Percentiles rank a stretch among this genome's conserved stretches.
phyloP scores from a whole-genome alignment of 495 filamentous ascomycete species.

The Penicillium mononematosum region DNA sequence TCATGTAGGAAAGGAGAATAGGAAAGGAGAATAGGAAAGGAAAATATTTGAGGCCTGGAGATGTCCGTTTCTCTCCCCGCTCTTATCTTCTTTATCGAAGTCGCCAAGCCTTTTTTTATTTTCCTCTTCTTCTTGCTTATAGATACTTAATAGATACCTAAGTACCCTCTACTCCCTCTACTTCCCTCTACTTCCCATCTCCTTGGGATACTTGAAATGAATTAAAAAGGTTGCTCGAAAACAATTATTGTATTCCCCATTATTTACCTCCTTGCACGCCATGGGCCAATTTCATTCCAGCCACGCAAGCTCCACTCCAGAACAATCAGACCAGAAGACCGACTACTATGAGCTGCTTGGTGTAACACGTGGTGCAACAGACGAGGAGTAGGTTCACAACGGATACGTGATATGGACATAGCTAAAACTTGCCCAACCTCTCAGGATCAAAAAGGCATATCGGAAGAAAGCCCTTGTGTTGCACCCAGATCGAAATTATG shows the following conservation, averaged over 20 bases:
- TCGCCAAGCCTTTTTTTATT: background rate
- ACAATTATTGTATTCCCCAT: background rate
- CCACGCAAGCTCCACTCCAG: conserved; percentile 29
- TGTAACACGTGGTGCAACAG: conserved; percentile 65
- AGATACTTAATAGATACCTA: background rate
- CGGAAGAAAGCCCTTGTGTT: conserved; percentile 85
- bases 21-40: background rate
- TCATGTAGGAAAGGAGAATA: background rate
- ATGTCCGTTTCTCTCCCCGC: background rate
- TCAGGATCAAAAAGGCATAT: conserved; percentile 91
- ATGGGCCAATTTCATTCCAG: conserved; percentile 85
- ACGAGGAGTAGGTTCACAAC: conserved; percentile 71
- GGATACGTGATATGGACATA: too few species aligned
- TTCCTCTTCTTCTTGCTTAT: background rate
- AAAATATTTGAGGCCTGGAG: background rate
- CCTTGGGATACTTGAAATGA: background rate
- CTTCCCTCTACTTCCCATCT: background rate
- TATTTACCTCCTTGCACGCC: background rate
- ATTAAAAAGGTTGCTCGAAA: background rate
- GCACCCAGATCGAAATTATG: conserved; percentile 93
- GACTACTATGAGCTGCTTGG: conserved; percentile 92
- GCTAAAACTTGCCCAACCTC: conserved; percentile 12
- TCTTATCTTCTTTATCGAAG: background rate
- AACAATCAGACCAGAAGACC: conserved; percentile 52
- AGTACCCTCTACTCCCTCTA: background rate